Evolutionary conservation across 208 protist genomes (phyloP).

Genomic region (Trypanosomatidae sp.): DNA sequence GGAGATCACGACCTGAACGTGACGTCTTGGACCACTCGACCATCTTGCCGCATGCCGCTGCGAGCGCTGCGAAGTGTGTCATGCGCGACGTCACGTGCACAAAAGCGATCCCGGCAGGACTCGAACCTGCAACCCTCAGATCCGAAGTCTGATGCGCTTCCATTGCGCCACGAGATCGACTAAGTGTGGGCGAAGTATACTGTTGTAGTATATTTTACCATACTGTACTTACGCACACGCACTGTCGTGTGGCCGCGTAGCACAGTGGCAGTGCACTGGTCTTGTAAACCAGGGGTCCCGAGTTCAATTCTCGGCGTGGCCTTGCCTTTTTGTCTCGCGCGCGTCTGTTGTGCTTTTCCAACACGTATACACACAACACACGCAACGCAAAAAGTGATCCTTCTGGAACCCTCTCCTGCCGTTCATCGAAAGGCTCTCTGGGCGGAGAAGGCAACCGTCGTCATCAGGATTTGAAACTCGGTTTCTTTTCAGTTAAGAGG

Average conservation of each 20-base stretch:
- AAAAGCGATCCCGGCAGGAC: constrained; percentile 43
- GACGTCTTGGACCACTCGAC: constrained; percentile 11
- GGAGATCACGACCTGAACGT: constrained; percentile 12
- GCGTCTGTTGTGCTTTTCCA: constrained; percentile 1
- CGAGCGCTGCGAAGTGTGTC: not conserved
- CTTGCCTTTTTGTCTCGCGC: not conserved
- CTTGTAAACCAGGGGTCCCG: constrained; percentile 43
- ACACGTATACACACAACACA: constrained; percentile 2
- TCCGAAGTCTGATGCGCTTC: constrained; percentile 61
- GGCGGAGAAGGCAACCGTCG: constrained; percentile 53
- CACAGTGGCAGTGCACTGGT: constrained; percentile 42
- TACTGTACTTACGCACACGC: not conserved
- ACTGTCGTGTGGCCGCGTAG: constrained; percentile 11
- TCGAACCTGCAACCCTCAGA: constrained; percentile 63
- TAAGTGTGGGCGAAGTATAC: not conserved
- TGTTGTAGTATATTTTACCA: not conserved
- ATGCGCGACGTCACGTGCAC: no score
- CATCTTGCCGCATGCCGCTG: constrained; percentile 3
- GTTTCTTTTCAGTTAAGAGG: constrained; percentile 68
- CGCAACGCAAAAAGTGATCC: constrained; percentile 17
- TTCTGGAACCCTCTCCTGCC: constrained; percentile 55
- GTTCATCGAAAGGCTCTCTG: constrained; percentile 62
- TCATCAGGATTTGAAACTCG: constrained; percentile 68
- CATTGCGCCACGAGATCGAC: constrained; percentile 45
- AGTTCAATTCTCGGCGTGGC: constrained; percentile 31